These are phyloP conservation scores for Trypanosoma lewisi DNA, from an alignment of 208 protist genomes.

Conservation along the genomic window DNA sequence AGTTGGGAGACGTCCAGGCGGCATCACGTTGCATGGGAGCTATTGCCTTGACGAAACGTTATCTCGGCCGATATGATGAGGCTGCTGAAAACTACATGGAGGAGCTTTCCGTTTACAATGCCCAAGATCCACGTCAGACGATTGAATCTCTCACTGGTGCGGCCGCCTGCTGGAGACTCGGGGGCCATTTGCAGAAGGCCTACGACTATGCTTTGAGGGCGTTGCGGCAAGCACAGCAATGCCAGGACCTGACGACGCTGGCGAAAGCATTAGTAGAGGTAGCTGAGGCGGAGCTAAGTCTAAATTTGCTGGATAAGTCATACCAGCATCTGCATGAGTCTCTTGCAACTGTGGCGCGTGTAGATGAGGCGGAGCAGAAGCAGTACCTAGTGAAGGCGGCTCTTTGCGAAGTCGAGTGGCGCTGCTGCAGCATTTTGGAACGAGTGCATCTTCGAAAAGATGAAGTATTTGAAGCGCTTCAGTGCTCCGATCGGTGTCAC, in stretches of 20 bases:
- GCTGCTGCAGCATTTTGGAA: constrained; percentile 39
- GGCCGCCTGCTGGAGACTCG: constrained; percentile 32
- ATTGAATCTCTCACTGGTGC: constrained; percentile 54
- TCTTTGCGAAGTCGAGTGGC: constrained; percentile 65
- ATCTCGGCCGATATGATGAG: constrained; percentile 35
- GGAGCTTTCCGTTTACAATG: constrained; percentile 31
- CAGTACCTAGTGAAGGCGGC: constrained; percentile 58
- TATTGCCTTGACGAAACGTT: constrained; percentile 45
- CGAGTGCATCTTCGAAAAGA: constrained; percentile 28
- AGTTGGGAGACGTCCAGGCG: constrained; percentile 33
- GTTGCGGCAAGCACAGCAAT: constrained; percentile 22
- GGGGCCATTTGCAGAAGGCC: constrained; percentile 35
- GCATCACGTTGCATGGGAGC: constrained; percentile 38
- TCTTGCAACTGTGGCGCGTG: constrained; percentile 32
- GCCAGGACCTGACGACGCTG: constrained; percentile 32
- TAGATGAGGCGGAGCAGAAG: constrained; percentile 39
- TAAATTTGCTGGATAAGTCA: constrained; percentile 18
- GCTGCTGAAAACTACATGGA: constrained; percentile 42
- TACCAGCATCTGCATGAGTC: constrained; percentile 34
- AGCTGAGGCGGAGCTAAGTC: constrained; percentile 40
- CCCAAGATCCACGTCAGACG: constrained; percentile 39
- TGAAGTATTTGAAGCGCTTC: constrained; percentile 33
- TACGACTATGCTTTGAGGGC: constrained; percentile 25
- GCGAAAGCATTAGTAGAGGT: constrained; percentile 50
- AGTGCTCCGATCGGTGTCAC: constrained; percentile 39